These are phyloP conservation scores for Aspergillaceae sp. DNA, from an alignment of 2,329 filamentous ascomycete genomes.

Conservation along the genomic window DNA sequence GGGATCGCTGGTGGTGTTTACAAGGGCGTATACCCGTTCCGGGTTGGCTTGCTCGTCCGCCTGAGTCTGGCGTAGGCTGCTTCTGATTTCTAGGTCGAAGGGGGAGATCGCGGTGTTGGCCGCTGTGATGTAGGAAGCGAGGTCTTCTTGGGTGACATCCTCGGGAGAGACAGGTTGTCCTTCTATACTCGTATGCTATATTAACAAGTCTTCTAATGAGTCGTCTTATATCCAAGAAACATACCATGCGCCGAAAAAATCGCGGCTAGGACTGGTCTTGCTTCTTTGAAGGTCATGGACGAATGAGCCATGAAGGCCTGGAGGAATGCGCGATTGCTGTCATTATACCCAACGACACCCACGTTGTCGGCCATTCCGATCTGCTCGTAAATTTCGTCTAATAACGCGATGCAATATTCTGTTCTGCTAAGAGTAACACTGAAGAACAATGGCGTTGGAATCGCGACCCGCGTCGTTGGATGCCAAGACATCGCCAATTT, in stretches of 20 bases:
- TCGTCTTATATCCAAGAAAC: background rate
- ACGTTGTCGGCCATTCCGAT: slow-evolving; percentile 8
- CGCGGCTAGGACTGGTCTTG: slow-evolving; percentile 63
- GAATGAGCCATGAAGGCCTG: slow-evolving; percentile 78
- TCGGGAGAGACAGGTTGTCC: slow-evolving; percentile 43
- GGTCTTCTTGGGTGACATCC: slow-evolving; percentile 59
- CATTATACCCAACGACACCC: slow-evolving; percentile 38
- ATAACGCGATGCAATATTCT: background rate
- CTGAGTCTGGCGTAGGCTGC: slow-evolving; percentile 59
- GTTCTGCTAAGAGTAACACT: too few species aligned
- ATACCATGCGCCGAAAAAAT: slow-evolving; percentile 57
- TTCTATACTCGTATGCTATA: slow-evolving; percentile 22
- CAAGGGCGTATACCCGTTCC: slow-evolving; percentile 66
- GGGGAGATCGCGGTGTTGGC: slow-evolving; percentile 65
- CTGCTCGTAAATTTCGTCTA: background rate
- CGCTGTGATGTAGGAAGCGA: slow-evolving; percentile 59
- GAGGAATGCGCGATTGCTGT: slow-evolving; percentile 78
- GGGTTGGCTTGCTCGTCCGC: slow-evolving; percentile 10
- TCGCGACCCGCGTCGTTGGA: slow-evolving; percentile 6
- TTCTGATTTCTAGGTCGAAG: slow-evolving; percentile 83
- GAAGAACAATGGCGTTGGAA: slow-evolving; percentile 4
- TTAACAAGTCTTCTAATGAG: background rate
- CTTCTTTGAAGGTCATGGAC: slow-evolving; percentile 65
- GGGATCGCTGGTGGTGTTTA: slow-evolving; percentile 79
- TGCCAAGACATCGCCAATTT: slow-evolving; percentile 5